Conservation (phyloP, 768 basidiomycete species). For the Termitomyces sp. region DNA sequence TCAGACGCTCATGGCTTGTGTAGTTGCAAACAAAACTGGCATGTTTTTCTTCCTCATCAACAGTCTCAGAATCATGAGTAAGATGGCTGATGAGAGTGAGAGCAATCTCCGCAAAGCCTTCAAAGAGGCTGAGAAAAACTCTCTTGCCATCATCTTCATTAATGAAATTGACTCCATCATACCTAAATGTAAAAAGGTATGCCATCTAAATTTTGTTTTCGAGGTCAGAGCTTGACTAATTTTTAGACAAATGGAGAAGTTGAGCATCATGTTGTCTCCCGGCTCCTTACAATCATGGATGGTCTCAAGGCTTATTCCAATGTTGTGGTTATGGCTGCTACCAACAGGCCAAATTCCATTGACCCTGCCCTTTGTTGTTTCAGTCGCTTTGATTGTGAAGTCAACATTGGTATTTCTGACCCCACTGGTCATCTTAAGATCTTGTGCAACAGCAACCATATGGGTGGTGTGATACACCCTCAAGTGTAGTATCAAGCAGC, state of each 20-base stretch:
- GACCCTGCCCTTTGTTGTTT: constrained; percentile 98
- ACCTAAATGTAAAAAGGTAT: constrained; percentile 97
- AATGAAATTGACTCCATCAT: constrained; percentile 99
- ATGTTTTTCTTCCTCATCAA: constrained; percentile 99
- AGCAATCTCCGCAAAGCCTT: constrained; percentile 98
- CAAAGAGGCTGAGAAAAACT: constrained; percentile 99
- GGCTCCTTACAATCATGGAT: constrained; percentile 98
- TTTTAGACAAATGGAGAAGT: constrained; percentile 96
- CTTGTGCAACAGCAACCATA: too few relatives aligned
- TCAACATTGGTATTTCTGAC: constrained; percentile 99
- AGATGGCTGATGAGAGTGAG: constrained; percentile 99
- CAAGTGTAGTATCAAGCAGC: too few relatives aligned
- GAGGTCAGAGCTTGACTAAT: not conserved
- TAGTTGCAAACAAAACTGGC: constrained; percentile 98
- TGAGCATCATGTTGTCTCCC: constrained; percentile 98
- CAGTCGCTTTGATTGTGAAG: constrained; percentile 98
- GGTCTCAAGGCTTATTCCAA: constrained; percentile 98
- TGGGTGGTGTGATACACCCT: too few relatives aligned
- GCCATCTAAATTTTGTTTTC: constrained; percentile 14
- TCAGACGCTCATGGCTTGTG: constrained; percentile 99
- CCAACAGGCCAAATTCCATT: constrained; percentile 98
- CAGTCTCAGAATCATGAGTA: constrained; percentile 99
- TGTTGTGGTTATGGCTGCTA: constrained; percentile 99
- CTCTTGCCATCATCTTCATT: constrained; percentile 99
- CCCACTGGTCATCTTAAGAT: constrained; percentile 99